phyloP scores from a whole-genome alignment of 2,329 filamentous ascomycete genomes.

The Trichoderma gracile region DNA sequence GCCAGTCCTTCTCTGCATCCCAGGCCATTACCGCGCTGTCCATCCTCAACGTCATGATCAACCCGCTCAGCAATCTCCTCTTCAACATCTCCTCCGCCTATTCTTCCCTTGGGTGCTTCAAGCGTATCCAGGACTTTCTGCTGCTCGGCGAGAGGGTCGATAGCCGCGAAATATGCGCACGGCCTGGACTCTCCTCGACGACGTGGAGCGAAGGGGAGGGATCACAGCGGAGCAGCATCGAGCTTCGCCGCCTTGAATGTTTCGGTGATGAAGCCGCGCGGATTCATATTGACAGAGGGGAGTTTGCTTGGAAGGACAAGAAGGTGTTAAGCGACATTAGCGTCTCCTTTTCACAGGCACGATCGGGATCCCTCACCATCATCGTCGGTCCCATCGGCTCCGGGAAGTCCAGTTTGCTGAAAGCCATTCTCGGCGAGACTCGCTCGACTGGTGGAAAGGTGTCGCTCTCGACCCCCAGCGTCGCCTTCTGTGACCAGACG shows the following conservation, averaged over 20 bases:
- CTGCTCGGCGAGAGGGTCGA: constrained; percentile 33
- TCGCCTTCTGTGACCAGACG: constrained; percentile 38
- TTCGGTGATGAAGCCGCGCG: constrained; percentile 1
- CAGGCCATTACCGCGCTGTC: constrained; percentile 38
- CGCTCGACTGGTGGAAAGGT: constrained; percentile 30
- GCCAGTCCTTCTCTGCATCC: constrained; percentile 34
- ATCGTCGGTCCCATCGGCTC: constrained; percentile 38
- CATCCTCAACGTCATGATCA: constrained; percentile 36
- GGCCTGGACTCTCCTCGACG: not conserved
- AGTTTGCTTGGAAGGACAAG: constrained; percentile 35
- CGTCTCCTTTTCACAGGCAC: constrained; percentile 28
- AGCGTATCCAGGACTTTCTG: constrained; percentile 37
- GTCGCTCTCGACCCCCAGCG: constrained; percentile 30
- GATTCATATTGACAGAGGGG: constrained; percentile 31
- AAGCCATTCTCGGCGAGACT: constrained; percentile 37
- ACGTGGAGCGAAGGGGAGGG: not conserved
- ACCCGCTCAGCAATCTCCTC: constrained; percentile 33
- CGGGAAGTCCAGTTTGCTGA: constrained; percentile 38
- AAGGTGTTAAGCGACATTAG: constrained; percentile 33
- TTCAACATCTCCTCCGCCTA: constrained; percentile 34
- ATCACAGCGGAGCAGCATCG: constrained; percentile 18
- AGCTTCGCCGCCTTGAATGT: constrained; percentile 21
- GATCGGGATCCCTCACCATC: constrained; percentile 35
- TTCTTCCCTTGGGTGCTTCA: constrained; percentile 36
- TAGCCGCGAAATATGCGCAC: constrained; percentile 28